Percentiles rank a stretch among this genome's conserved stretches.
These are phyloP conservation scores for Cryptococcus neoformans DNA, from an alignment of 1,284 basidiomycete species.

Conservation along the genomic window DNA sequence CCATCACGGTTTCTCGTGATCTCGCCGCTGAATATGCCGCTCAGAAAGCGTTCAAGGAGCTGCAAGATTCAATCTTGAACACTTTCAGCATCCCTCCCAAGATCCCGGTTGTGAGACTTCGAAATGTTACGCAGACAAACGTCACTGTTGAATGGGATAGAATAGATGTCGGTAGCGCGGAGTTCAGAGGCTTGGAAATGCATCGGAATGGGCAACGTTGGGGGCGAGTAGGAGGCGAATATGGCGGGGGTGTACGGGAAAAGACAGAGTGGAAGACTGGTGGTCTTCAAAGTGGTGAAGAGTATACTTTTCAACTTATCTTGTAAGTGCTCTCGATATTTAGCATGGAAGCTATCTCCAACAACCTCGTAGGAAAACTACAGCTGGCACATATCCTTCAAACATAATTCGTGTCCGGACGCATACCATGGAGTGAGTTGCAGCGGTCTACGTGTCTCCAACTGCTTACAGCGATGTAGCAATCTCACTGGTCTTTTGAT, in stretches of 20 bases:
- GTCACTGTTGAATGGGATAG: conserved; percentile 89
- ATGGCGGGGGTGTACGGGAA: conserved; percentile 27
- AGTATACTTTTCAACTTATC: conserved; percentile 89
- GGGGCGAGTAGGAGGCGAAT: conserved; percentile 52
- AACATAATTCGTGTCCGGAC: conserved; percentile 77
- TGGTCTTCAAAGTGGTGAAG: conserved; percentile 78
- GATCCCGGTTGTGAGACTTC: conserved; percentile 66
- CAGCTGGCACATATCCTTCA: conserved; percentile 82
- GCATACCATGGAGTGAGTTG: conserved; percentile 67
- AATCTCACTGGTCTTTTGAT: conserved; percentile 91
- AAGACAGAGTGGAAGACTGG: conserved; percentile 65
- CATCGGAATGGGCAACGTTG: conserved; percentile 85
- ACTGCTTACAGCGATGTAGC: conserved; percentile 37
- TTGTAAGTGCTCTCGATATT: conserved; percentile 43
- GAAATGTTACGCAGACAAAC: conserved; percentile 91
- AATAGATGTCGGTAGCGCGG: conserved; percentile 78
- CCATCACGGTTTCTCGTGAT: conserved; percentile 88
- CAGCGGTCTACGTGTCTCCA: neutral
- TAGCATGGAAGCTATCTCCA: too few species aligned
- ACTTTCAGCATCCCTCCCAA: conserved; percentile 65
- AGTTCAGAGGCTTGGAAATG: conserved; percentile 81
- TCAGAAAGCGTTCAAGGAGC: conserved; percentile 71
- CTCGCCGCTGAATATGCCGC: conserved; percentile 73
- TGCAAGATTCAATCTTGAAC: conserved; percentile 75
- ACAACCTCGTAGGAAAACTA: conserved; percentile 54